Percentiles rank a stretch among this genome's conserved stretches.
Conservation (phyloP, 2,329 filamentous ascomycete genomes). For the Rutstroemia sydowiana region DNA sequence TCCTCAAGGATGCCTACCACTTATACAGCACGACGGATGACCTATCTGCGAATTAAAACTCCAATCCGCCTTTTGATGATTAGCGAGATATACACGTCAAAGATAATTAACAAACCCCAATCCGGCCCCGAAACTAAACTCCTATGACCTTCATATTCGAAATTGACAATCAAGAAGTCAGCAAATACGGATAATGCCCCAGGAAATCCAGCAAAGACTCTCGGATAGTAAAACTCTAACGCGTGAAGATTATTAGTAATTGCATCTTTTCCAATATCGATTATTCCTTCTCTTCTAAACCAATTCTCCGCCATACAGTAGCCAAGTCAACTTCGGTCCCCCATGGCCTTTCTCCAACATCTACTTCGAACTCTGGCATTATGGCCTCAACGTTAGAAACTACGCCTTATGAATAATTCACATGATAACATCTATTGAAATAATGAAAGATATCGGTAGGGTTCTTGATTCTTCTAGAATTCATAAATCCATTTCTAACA, state of each 20-base stretch:
- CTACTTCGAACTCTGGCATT: slow-evolving; percentile 7
- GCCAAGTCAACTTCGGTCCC: slow-evolving; percentile 12
- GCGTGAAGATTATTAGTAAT: slow-evolving; percentile 7
- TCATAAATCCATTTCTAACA: background rate
- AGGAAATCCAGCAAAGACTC: slow-evolving; percentile 9
- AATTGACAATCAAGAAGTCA: slow-evolving; percentile 16
- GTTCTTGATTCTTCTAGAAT: background rate
- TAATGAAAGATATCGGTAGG: background rate
- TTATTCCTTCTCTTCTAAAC: slow-evolving; percentile 15
- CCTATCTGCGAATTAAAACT: slow-evolving; percentile 1
- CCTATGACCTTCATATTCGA: slow-evolving; percentile 16
- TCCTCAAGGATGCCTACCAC: background rate
- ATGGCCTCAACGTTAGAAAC: slow-evolving; percentile 6
- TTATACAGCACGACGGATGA: slow-evolving; percentile 1
- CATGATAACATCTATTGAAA: background rate
- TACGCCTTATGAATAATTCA: slow-evolving; percentile 1
- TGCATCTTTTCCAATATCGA: slow-evolving; percentile 12
- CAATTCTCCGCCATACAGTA: slow-evolving; percentile 19
- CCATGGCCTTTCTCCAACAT: background rate
- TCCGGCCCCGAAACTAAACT: slow-evolving; percentile 16
- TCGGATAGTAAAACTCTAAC: slow-evolving; percentile 12
- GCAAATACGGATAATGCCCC: slow-evolving; percentile 7
- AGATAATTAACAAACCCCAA: slow-evolving; percentile 12
- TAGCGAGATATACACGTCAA: background rate
- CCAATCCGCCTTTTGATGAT: slow-evolving; percentile 1